A percentile compares a stretch with the other conserved stretches of the same genome.
These are phyloP conservation scores for Byssothecium circinans DNA, from an alignment of 2,329 filamentous ascomycete species.

Conservation along the genomic window DNA sequence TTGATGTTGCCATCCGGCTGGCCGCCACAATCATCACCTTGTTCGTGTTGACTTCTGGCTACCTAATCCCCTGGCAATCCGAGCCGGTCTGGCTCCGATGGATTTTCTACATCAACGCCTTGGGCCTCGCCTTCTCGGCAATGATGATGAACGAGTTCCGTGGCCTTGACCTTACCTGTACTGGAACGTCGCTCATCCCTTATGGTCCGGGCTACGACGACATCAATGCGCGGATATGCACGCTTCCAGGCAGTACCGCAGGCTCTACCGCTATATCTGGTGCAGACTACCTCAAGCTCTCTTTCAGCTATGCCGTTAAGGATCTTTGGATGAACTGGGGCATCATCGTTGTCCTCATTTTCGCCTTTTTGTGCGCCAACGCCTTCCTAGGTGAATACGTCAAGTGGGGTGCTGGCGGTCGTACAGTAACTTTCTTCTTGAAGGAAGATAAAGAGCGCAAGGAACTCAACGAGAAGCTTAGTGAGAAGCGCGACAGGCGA, in stretches of 20 bases:
- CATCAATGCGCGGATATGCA: conserved; percentile 78
- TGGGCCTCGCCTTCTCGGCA: conserved; percentile 74
- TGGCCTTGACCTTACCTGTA: conserved; percentile 68
- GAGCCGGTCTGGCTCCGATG: conserved; percentile 80
- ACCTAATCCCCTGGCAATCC: conserved; percentile 76
- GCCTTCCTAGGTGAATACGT: conserved; percentile 77
- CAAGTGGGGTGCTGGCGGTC: conserved; percentile 78
- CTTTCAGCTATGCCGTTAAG: conserved; percentile 66
- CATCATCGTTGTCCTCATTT: conserved; percentile 74
- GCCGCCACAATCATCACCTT: conserved; percentile 77
- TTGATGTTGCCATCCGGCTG: conserved; percentile 81
- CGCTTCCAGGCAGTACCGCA: conserved; percentile 69
- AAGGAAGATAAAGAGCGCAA: conserved; percentile 69
- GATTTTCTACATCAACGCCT: conserved; percentile 79
- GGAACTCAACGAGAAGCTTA: conserved; percentile 64
- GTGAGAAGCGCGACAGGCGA: conserved; percentile 60
- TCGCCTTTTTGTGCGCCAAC: conserved; percentile 72
- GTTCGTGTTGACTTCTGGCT: conserved; percentile 80
- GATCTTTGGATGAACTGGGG: conserved; percentile 69
- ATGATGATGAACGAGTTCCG: conserved; percentile 89
- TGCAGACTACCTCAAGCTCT: conserved; percentile 66
- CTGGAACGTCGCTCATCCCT: conserved; percentile 68
- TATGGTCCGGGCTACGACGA: conserved; percentile 69
- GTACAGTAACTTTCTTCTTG: conserved; percentile 74
- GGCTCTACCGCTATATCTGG: conserved; percentile 68